These are phyloP conservation scores for Agaricales sp. DNA, from an alignment of 1,284 basidiomycete species.

Conservation along the genomic window DNA sequence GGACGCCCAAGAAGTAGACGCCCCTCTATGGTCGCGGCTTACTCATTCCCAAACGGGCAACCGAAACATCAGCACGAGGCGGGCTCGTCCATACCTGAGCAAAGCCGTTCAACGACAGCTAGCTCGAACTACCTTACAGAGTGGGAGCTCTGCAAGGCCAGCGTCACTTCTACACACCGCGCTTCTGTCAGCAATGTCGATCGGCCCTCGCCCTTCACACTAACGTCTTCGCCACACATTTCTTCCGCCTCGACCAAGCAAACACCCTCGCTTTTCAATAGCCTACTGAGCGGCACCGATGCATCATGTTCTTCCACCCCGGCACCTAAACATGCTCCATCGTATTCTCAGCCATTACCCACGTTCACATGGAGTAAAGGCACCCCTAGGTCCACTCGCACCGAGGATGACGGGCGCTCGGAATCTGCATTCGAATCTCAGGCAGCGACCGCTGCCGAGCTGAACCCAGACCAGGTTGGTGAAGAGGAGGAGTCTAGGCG, in stretches of 20 bases:
- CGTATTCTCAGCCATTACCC: background rate
- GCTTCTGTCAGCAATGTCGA: background rate
- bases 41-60: background rate
- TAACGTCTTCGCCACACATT: background rate
- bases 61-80: background rate
- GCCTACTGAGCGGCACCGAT: background rate
- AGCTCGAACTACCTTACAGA: background rate
- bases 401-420: background rate
- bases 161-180: background rate
- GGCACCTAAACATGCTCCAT: background rate
- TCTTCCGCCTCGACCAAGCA: background rate
- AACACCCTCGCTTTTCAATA: background rate
- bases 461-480: background rate
- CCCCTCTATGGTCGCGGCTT: background rate
- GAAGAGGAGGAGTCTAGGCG: background rate
- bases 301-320: background rate
- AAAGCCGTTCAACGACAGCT: background rate
- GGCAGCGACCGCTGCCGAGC: background rate
- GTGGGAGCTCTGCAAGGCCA: background rate
- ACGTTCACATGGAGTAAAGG: background rate
- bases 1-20: background rate
- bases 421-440: too few relatives aligned
- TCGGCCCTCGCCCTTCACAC: background rate
- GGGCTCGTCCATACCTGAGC: background rate
- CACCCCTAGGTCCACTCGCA: background rate